Evolutionary conservation across 768 basidiomycete species (phyloP).

Genomic region (Tremella fuciformis): DNA sequence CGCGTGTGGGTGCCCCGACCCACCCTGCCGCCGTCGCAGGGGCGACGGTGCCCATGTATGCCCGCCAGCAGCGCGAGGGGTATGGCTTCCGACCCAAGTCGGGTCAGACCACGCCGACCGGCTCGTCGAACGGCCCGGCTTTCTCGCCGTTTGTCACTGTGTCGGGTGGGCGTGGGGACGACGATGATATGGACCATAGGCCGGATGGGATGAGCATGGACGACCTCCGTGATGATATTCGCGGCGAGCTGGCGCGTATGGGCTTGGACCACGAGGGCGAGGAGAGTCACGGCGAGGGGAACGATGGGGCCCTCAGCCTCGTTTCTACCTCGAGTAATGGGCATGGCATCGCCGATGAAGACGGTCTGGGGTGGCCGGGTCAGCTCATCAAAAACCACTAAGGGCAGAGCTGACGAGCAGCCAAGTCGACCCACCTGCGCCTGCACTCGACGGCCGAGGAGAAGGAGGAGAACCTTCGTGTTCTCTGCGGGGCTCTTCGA

Average conservation of each 20-base stretch:
- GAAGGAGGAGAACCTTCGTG: constrained; percentile 67
- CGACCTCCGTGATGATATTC: constrained; percentile 30
- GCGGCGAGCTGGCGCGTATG: constrained; percentile 24
- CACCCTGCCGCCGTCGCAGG: no score
- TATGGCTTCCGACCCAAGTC: constrained; percentile 77
- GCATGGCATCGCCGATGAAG: constrained; percentile 44
- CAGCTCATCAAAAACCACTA: constrained; percentile 10
- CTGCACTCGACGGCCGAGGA: constrained; percentile 76
- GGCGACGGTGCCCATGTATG: constrained; percentile 2
- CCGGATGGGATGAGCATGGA: constrained; percentile 36
- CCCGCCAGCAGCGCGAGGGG: constrained; percentile 60
- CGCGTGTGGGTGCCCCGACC: no score
- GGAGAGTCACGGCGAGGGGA: constrained; percentile 53
- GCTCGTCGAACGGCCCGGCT: neutral
- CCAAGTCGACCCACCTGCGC: constrained; percentile 83
- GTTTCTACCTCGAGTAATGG: constrained; percentile 7
- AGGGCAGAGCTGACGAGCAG: constrained; percentile 54
- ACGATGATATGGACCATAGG: constrained; percentile 37
- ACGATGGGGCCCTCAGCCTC: no score
- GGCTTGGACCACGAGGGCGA: constrained; percentile 28
- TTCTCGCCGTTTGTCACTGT: constrained; percentile 6
- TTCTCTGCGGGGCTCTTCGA: constrained; percentile 77
- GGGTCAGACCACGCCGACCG: constrained; percentile 63
- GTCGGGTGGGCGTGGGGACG: constrained; percentile 19
- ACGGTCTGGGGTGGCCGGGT: constrained; percentile 92